phyloP scores from a whole-genome alignment of 1,139 yeast species.

The Yamadazyma trypodendri region DNA sequence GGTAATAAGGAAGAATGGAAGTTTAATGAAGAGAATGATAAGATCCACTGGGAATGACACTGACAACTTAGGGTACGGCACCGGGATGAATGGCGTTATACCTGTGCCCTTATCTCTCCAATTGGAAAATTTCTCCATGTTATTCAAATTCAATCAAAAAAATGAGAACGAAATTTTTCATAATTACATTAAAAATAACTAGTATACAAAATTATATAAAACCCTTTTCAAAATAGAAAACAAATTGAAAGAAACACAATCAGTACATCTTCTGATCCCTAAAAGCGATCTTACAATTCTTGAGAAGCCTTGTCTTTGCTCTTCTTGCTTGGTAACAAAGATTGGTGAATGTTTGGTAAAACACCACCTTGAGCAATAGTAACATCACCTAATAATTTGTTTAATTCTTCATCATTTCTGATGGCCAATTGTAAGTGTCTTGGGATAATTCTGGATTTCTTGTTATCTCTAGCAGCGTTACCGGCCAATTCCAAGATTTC shows the following conservation, averaged over 20 bases:
- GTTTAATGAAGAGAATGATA: constrained; percentile 21
- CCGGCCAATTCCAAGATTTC: constrained; percentile 58
- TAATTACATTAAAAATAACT: constrained; percentile 7
- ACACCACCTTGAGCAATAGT: constrained; percentile 99
- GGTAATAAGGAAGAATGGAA: constrained; percentile 28
- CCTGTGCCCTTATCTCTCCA: constrained; percentile 84
- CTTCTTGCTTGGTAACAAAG: constrained; percentile 87
- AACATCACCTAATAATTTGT: constrained; percentile 78
- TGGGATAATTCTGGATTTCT: constrained; percentile 57
- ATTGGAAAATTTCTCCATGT: constrained; percentile 71
- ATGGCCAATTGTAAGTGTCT: constrained; percentile 54
- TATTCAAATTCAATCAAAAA: neutral
- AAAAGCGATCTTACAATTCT: constrained; percentile 54
- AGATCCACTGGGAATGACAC: constrained; percentile 12
- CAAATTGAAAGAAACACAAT: constrained; percentile 2
- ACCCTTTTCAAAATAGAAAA: constrained; percentile 6
- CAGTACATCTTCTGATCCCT: constrained; percentile 2
- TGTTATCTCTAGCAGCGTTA: constrained; percentile 59
- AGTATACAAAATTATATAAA: constrained; percentile 7
- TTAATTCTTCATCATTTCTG: constrained; percentile 55
- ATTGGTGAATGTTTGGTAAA: constrained; percentile 93
- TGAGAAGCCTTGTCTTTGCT: constrained; percentile 84
- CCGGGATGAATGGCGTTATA: constrained; percentile 74
- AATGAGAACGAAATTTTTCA: constrained; percentile 4
- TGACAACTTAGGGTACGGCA: constrained; percentile 18